phyloP scores from a whole-genome alignment of 2,329 filamentous ascomycete species.

The Orbilia quercus region DNA sequence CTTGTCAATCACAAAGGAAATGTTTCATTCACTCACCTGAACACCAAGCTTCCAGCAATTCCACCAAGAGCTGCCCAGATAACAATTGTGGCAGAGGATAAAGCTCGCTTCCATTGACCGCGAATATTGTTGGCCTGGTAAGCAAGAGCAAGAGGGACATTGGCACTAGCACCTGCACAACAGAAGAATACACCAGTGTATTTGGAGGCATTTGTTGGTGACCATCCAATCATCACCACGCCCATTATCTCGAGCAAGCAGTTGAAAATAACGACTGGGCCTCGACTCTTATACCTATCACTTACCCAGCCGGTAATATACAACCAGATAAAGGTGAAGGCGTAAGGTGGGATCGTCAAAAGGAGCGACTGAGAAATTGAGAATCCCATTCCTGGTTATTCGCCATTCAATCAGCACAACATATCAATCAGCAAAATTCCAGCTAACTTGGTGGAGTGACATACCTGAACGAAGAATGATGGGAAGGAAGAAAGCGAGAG shows the following conservation, averaged over 20 bases:
- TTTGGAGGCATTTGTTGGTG: slow-evolving; percentile 68
- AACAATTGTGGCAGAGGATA: slow-evolving; percentile 79
- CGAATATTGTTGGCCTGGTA: slow-evolving; percentile 90
- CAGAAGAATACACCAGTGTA: slow-evolving; percentile 81
- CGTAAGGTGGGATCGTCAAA: slow-evolving; percentile 76
- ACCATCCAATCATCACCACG: slow-evolving; percentile 78
- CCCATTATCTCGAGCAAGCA: slow-evolving; percentile 75
- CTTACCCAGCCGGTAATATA: slow-evolving; percentile 71
- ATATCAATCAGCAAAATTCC: no score
- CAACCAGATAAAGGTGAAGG: slow-evolving; percentile 74
- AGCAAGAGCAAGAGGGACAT: slow-evolving; percentile 78
- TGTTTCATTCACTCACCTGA: slow-evolving; percentile 65
- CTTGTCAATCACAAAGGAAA: background rate
- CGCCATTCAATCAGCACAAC: no score
- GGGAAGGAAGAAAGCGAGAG: slow-evolving; percentile 81
- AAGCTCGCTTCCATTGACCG: slow-evolving; percentile 87
- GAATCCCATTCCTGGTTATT: slow-evolving; percentile 71
- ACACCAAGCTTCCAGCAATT: slow-evolving; percentile 79
- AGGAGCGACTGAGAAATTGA: slow-evolving; percentile 73
- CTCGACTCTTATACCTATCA: slow-evolving; percentile 75
- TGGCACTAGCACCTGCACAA: slow-evolving; percentile 79
- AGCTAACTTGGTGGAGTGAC: background rate
- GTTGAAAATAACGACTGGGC: slow-evolving; percentile 75
- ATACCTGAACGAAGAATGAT: slow-evolving; percentile 73
- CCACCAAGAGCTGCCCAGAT: slow-evolving; percentile 81